phyloP scores from a whole-genome alignment of 495 filamentous ascomycete genomes.

The Tuber indicum region DNA sequence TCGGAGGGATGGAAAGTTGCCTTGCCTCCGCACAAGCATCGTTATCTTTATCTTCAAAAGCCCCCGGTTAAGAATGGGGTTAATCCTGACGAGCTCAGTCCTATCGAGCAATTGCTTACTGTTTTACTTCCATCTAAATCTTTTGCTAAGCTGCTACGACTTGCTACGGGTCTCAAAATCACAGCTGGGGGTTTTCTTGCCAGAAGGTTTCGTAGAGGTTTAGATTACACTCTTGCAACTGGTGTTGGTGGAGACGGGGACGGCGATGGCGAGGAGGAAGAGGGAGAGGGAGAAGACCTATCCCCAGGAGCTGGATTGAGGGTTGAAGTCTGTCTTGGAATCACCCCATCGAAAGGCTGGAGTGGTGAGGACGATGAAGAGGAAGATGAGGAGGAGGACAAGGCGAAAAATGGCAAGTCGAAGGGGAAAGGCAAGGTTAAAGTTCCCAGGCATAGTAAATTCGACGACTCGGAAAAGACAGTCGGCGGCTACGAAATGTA shows the following conservation, averaged over 20 bases:
- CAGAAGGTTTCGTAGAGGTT: slow-evolving; percentile 74
- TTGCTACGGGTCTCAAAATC: slow-evolving; percentile 65
- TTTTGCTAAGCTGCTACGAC: slow-evolving; percentile 84
- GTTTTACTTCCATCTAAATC: slow-evolving; percentile 71
- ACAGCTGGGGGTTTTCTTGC: slow-evolving; percentile 64
- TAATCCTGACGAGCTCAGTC: slow-evolving; percentile 41
- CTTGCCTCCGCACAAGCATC: slow-evolving; percentile 88
- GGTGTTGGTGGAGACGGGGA: slow-evolving; percentile 44
- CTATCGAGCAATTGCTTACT: slow-evolving; percentile 68
- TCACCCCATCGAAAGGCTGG: slow-evolving; percentile 80
- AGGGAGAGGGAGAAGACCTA: slow-evolving; percentile 16
- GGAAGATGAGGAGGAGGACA: slow-evolving; percentile 47
- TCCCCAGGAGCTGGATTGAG: slow-evolving; percentile 64
- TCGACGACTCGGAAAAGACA: slow-evolving; percentile 39
- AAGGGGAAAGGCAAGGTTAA: slow-evolving; percentile 39
- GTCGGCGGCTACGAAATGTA: slow-evolving; percentile 42
- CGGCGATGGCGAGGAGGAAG: slow-evolving; percentile 29
- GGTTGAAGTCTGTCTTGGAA: slow-evolving; percentile 75
- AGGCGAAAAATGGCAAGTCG: slow-evolving; percentile 43
- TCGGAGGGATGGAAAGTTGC: slow-evolving; percentile 71
- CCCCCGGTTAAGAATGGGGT: slow-evolving; percentile 8
- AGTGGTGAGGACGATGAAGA: slow-evolving; percentile 60
- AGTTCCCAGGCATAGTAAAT: slow-evolving; percentile 37
- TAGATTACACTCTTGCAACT: slow-evolving; percentile 89
- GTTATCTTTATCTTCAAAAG: slow-evolving; percentile 71